phyloP scores from a whole-genome alignment of 306 rosid genomes.

The Fragaria vesca region DNA sequence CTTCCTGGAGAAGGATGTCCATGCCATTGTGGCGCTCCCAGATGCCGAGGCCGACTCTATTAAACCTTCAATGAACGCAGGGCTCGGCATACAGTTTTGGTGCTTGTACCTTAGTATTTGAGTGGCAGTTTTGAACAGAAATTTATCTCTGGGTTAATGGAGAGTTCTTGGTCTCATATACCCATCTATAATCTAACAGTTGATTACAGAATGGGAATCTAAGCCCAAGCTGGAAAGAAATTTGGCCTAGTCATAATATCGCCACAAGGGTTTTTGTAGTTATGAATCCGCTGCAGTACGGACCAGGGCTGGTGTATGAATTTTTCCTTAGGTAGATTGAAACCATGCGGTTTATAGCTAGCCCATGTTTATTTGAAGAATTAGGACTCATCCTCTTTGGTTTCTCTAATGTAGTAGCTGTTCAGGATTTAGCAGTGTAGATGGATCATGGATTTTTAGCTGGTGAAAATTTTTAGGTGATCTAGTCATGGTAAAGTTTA shows the following conservation, averaged over 20 bases:
- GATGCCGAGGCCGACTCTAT: slow-evolving; percentile 61
- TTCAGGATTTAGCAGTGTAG: slow-evolving; percentile 14
- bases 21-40: slow-evolving; percentile 62
- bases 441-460: background rate
- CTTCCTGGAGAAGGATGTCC: slow-evolving; percentile 62
- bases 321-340: slow-evolving; percentile 19
- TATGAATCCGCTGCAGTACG: background rate
- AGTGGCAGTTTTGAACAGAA: slow-evolving; percentile 15
- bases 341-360: slow-evolving; percentile 23
- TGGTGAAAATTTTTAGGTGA: background rate
- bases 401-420: slow-evolving; percentile 5
- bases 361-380: slow-evolving; percentile 19
- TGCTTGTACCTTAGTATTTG: background rate
- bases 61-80: slow-evolving; percentile 25
- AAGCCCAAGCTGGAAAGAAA: background rate
- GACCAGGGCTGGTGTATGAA: slow-evolving; percentile 9
- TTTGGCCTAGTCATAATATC: background rate
- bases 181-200: slow-evolving; percentile 12
- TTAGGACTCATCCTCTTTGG: slow-evolving; percentile 9
- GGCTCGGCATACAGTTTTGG: slow-evolving; percentile 26
- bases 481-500: slow-evolving; percentile 12
- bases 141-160: slow-evolving; percentile 6
- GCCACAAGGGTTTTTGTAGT: slow-evolving; percentile 9
- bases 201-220: slow-evolving; percentile 18
- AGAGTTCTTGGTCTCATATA: slow-evolving; percentile 15